Evolutionary conservation across 2,329 filamentous ascomycete genomes (phyloP).

Genomic region (Ophiostoma piceae): DNA sequence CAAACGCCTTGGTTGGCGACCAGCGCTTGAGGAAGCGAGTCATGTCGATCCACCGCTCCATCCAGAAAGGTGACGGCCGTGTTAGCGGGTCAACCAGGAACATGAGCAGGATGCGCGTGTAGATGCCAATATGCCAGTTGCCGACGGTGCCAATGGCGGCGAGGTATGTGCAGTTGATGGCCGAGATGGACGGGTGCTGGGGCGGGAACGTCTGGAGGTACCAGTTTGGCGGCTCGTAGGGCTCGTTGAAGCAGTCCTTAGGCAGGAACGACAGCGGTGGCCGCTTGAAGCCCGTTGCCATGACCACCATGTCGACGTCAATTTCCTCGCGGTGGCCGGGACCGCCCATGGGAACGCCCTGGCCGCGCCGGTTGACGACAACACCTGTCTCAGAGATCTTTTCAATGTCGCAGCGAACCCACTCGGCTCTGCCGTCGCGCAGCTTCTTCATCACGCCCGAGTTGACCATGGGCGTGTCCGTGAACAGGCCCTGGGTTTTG

Average conservation of each 20-base stretch:
- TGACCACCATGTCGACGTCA: conserved; percentile 69
- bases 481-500: conserved; percentile 71
- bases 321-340: conserved; percentile 63
- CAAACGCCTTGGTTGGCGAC: conserved; percentile 70
- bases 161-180: conserved; percentile 76
- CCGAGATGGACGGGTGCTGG: conserved; percentile 64
- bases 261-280: conserved; percentile 71
- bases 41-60: conserved; percentile 84
- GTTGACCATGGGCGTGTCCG: conserved; percentile 82
- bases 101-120: conserved; percentile 80
- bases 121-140: conserved; percentile 87
- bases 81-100: conserved; percentile 75
- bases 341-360: conserved; percentile 70
- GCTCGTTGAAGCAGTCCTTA: conserved; percentile 63
- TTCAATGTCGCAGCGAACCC: conserved; percentile 76
- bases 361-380: conserved; percentile 63
- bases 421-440: conserved; percentile 64
- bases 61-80: conserved; percentile 65
- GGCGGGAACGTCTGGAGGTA: conserved; percentile 84
- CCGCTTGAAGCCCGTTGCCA: conserved; percentile 77
- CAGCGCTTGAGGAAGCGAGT: conserved; percentile 64
- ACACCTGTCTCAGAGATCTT: conserved; percentile 60
- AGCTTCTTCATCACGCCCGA: conserved; percentile 72
- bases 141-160: conserved; percentile 76
- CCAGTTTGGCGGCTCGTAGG: conserved; percentile 78